These are phyloP conservation scores for Tephrocybe sp. DNA, from an alignment of 768 basidiomycete species.

Conservation along the genomic window DNA sequence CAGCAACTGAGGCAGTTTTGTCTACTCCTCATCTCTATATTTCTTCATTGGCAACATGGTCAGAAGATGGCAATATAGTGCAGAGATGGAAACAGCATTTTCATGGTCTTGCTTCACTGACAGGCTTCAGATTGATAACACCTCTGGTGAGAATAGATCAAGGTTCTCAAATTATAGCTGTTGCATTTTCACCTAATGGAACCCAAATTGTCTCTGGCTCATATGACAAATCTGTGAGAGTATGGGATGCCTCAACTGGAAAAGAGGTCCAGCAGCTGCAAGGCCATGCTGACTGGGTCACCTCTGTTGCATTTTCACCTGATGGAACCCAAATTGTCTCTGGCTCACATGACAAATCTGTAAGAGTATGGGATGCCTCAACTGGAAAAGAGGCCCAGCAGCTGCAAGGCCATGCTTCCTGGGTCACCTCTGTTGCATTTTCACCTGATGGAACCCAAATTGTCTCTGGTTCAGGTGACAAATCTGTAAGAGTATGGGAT, in stretches of 20 bases:
- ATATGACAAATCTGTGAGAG: neutral
- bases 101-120: neutral
- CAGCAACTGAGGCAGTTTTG: constrained; percentile 7
- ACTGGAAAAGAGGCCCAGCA: neutral
- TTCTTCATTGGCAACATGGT: constrained; percentile 20
- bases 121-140: neutral
- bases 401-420: neutral
- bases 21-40: constrained; percentile 22
- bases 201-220: neutral
- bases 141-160: neutral
- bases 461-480: neutral
- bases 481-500: neutral
- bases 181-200: neutral
- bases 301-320: neutral
- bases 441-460: neutral
- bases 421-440: neutral
- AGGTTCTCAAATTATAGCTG: neutral
- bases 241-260: neutral
- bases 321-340: neutral
- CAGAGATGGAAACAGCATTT: neutral
- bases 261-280: neutral
- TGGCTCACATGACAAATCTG: neutral
- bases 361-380: neutral
- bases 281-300: neutral
- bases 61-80: neutral